Evolutionary conservation across 2,329 filamentous ascomycete genomes (phyloP), one percentile per base, ranked within the genome.

Genomic region (Hirsutella minnesotensis): DNA sequence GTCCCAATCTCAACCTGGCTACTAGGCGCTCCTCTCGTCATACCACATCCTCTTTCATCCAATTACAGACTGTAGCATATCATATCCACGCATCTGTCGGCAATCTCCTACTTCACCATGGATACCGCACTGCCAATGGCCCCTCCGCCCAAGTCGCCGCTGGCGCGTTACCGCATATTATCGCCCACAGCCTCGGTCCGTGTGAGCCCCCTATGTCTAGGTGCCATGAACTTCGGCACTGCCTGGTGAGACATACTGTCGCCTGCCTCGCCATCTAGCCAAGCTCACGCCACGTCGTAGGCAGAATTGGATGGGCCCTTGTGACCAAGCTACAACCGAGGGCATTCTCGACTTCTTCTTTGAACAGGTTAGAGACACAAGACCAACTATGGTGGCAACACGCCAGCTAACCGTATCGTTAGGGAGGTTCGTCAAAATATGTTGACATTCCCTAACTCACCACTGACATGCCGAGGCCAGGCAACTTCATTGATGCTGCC

Each of bases 401-500:
- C 31, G 31, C 15, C 31, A 7, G 24, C 24, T 27, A 27, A 27
- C 7, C 24, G 12, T 27, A 27, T 9, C 16, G n/a, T 20, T 41
- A 52, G 57, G 57, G 59, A 51, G 53, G 55, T 56, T 18, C 22
- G 52, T 47, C 5, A 20, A 5, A 20, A 16, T 19, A 13, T 33
- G 10, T 21, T 3, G n/a, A 10, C 5, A n/a, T 18, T 7, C 15
- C 16, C 3, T 12, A 8, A 3, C 24, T 20, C 9, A 16, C 19
- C n/a, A 5, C 36, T 44, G 20, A 44, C 38, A 30, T 20, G n/a
- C 3, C 19, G 7, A 2, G 18, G 18, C 24, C 31, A 45, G 82
- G 83, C 20, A 86, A 86, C 61, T 86, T 86, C 58, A 79, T 86
- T 53, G 83, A 86, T 56, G 84, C 79, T 0, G 54, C 79, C 45